Evolutionary conservation across 2,329 filamentous ascomycete species (phyloP), one percentile per base, ranked within the genome.

Genomic region (Penicillium sp.): DNA sequence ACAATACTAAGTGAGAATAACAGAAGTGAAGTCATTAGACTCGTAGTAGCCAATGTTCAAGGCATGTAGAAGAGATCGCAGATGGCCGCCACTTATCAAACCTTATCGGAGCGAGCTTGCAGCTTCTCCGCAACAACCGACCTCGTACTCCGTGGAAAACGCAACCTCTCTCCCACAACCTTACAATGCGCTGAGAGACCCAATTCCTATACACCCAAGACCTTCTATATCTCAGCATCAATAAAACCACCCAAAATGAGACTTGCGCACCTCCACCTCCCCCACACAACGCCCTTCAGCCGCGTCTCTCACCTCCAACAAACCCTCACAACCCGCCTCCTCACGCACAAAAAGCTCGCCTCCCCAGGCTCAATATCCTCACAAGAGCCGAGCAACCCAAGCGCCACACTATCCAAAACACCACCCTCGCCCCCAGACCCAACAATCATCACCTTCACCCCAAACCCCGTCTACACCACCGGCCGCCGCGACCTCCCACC

Each of bases 391-490:
- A 49, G 39, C 34, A 46, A 52, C 8, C 46, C 58, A 42, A 47
- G 27, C 7, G 3, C 35, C 13, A 46, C 50, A 12, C 16, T 50
- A 10, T 35, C 59, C 25, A 63, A 66, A 45, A 47, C 57, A 55
- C 52, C 63, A n/a, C 61, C 71, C 1, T 60, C 75, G 5, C 72
- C 81, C 9, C 88, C 88, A 1, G 77, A 79, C 15, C 89, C 91
- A 27, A 85, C 84, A 32, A 80, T 97, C 60, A 80, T 97, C 59
- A 91, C 90, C 60, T 94, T 96, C 73, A 86, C 90, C 51, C 89
- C 91, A 46, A 77, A 81, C 34, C 91, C 92, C 1, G 90, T 91
- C 45, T 97, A 94, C 75, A 97, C 93, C 15, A 88, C 92, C 61
- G 94, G 94, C 52, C 88, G 93, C 6, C 88, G 94, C 32, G 91